Percentiles rank a stretch among this genome's conserved stretches.
These are phyloP conservation scores for Termitomyces sp. DNA, from an alignment of 1,284 basidiomycete genomes.

Conservation along the genomic window DNA sequence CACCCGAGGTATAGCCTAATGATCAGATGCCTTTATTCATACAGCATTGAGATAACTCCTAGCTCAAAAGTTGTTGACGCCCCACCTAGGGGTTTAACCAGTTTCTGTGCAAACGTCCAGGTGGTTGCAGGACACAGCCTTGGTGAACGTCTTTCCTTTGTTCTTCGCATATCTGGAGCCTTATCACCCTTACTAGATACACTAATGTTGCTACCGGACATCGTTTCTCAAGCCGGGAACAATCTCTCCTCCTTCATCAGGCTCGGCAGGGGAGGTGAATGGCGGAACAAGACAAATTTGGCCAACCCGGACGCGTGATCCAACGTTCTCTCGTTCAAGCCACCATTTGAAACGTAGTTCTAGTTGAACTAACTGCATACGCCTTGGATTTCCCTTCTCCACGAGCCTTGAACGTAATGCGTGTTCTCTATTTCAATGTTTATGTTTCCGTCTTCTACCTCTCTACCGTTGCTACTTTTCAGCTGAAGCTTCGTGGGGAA, in stretches of 20 bases:
- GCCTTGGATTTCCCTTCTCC: neutral
- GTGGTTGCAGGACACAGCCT: neutral
- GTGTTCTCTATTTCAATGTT: slow-evolving; percentile 7
- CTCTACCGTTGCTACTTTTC: slow-evolving; percentile 11
- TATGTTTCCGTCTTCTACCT: slow-evolving; percentile 8
- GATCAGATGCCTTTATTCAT: neutral
- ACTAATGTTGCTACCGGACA: neutral
- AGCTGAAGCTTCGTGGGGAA: slow-evolving; percentile 15
- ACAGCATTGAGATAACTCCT: neutral
- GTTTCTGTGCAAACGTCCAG: neutral
- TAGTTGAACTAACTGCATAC: too few relatives aligned
- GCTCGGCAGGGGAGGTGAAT: neutral
- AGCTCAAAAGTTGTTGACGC: neutral
- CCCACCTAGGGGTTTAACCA: neutral
- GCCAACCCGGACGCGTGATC: neutral
- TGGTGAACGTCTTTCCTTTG: neutral
- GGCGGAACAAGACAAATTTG: neutral
- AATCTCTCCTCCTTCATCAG: neutral
- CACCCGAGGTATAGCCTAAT: neutral
- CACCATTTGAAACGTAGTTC: neutral
- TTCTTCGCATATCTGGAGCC: neutral
- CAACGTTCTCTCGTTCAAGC: neutral
- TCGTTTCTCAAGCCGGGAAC: neutral
- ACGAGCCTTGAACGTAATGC: slow-evolving; percentile 8
- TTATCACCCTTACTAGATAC: neutral